phyloP scores from a whole-genome alignment of 345 rosid species.

The Bruguiera sexangula region DNA sequence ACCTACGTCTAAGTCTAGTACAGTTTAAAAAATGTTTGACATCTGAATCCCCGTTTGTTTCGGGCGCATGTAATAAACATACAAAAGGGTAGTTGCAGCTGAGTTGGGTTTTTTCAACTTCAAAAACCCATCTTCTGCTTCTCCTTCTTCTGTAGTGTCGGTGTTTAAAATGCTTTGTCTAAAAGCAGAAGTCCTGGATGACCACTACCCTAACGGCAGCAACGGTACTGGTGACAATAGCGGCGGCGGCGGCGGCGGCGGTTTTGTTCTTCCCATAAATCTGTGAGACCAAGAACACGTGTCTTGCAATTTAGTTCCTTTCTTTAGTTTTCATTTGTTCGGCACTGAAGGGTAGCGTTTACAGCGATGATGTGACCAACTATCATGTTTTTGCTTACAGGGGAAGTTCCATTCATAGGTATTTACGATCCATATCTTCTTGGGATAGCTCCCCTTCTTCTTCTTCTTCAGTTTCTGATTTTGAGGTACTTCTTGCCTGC shows the following conservation, averaged over 20 bases:
- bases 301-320: background rate
- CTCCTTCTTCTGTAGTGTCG: background rate
- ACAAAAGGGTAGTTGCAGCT: too few species aligned
- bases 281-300: slow-evolving; percentile 5
- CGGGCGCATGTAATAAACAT: too few species aligned
- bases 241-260: slow-evolving; percentile 3
- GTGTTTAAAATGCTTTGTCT: slow-evolving; percentile 24
- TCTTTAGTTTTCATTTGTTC: background rate
- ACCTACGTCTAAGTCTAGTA: too few species aligned
- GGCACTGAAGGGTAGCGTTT: too few species aligned
- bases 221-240: background rate
- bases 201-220: slow-evolving; percentile 1
- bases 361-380: background rate
- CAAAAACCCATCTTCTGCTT: too few species aligned
- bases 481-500: slow-evolving; percentile 18
- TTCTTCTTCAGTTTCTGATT: slow-evolving; percentile 16
- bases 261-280: slow-evolving; percentile 27
- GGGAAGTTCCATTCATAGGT: slow-evolving; percentile 27
- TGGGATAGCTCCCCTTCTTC: slow-evolving; percentile 22
- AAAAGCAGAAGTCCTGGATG: slow-evolving; percentile 28
- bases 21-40: too few species aligned
- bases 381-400: slow-evolving; percentile 4
- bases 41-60: too few species aligned
- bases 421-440: slow-evolving; percentile 25
- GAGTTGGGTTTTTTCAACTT: too few species aligned